These are phyloP conservation scores for Kwoniella botswanensis DNA, from an alignment of 768 basidiomycete species.

Conservation along the genomic window DNA sequence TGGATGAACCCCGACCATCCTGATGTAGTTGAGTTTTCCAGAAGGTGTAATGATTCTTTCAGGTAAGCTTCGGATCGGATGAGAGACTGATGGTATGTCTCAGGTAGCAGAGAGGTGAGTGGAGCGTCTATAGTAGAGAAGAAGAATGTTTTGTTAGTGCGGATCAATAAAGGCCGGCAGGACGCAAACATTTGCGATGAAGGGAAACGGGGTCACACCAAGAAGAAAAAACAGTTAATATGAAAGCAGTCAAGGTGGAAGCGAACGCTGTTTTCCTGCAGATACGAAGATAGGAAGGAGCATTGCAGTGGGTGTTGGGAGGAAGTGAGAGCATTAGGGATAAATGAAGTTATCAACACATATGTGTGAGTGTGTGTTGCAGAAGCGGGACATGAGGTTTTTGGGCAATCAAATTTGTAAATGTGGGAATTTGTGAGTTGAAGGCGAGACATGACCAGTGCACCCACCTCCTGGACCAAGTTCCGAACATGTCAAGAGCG, in stretches of 20 bases:
- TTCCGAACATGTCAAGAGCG: constrained; percentile 3
- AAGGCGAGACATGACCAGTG: neutral
- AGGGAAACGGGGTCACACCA: too few species aligned
- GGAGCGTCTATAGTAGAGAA: neutral
- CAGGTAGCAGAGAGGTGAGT: neutral
- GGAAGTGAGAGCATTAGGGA: too few species aligned
- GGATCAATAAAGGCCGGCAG: neutral
- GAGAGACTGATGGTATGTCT: neutral
- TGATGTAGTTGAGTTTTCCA: neutral
- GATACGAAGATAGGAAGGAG: too few species aligned
- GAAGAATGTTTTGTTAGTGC: neutral
- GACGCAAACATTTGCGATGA: neutral
- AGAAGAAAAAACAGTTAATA: too few species aligned
- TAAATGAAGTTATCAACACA: too few species aligned
- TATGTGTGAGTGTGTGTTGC: too few species aligned
- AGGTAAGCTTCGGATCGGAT: constrained; percentile 8
- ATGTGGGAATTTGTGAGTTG: too few species aligned
- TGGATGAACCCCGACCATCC: neutral
- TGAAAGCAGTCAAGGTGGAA: too few species aligned
- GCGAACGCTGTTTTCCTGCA: too few species aligned
- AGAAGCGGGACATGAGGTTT: too few species aligned
- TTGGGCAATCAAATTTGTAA: too few species aligned
- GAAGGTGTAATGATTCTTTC: neutral
- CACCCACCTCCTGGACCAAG: constrained; percentile 4
- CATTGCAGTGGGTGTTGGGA: too few species aligned